Evolutionary conservation across 225 moss, liverwort and hornwort species (phyloP).

Genomic region (Thuidium tamariscinum): DNA sequence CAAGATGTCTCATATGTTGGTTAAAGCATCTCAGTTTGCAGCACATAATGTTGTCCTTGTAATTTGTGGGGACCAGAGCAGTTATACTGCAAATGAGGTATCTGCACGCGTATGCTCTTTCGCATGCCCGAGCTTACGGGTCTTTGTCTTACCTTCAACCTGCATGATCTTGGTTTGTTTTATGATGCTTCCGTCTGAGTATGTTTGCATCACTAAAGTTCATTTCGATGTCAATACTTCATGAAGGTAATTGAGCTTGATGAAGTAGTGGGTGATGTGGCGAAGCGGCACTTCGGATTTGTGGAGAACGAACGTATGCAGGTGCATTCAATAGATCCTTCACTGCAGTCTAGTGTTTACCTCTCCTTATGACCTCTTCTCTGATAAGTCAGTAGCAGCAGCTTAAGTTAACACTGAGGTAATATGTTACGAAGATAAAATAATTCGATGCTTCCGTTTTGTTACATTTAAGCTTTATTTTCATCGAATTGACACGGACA

Average conservation of each 20-base stretch:
- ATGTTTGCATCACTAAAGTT: neutral
- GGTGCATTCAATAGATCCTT: too few relatives aligned
- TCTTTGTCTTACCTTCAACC: neutral
- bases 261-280: too few relatives aligned
- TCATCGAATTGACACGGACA: neutral
- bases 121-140: neutral
- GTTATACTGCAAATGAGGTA: neutral
- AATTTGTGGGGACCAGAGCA: neutral
- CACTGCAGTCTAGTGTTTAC: neutral
- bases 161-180: neutral
- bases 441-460: neutral
- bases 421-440: neutral
- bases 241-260: slow-evolving; percentile 50
- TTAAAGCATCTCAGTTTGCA: neutral
- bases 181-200: neutral
- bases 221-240: neutral
- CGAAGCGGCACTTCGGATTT: too few relatives aligned
- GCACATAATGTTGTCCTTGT: neutral
- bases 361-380: neutral
- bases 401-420: neutral
- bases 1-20: neutral
- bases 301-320: too few relatives aligned
- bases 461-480: neutral
- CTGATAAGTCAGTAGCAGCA: neutral
- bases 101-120: neutral